Conservation (phyloP, 441 rosid genomes). For the Theobroma grandiflorum region DNA sequence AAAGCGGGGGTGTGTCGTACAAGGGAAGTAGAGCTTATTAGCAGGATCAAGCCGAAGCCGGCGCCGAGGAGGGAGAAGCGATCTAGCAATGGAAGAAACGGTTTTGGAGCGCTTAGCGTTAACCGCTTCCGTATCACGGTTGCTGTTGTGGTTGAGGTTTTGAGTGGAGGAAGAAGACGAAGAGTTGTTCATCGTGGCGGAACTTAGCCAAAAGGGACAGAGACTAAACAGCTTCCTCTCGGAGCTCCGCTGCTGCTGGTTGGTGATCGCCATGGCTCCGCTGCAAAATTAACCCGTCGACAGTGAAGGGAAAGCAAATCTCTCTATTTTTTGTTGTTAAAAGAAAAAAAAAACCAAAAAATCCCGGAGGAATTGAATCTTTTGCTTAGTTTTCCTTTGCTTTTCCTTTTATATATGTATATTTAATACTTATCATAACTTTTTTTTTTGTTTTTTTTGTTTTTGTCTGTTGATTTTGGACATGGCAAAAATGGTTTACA, state of each 20-base stretch:
- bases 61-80: slow-evolving; percentile 85
- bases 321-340: background rate
- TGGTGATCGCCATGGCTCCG: slow-evolving; percentile 62
- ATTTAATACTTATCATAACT: too few species aligned
- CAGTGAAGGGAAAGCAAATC: background rate
- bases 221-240: slow-evolving; percentile 63
- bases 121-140: slow-evolving; percentile 40
- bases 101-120: slow-evolving; percentile 47
- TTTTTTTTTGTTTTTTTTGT: background rate
- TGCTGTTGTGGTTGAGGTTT: slow-evolving; percentile 50
- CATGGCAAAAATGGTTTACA: background rate
- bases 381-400: background rate
- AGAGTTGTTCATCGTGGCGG: slow-evolving; percentile 35
- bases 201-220: slow-evolving; percentile 78
- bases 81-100: slow-evolving; percentile 81
- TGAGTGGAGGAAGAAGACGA: slow-evolving; percentile 73
- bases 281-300: slow-evolving; percentile 11
- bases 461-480: background rate
- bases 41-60: slow-evolving; percentile 92
- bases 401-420: background rate
- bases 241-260: slow-evolving; percentile 45
- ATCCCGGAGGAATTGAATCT: background rate
- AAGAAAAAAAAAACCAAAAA: background rate
- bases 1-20: slow-evolving; percentile 42
- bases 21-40: slow-evolving; percentile 78